Percentiles rank a stretch among this genome's conserved stretches.
Conservation (phyloP, 306 rosid genomes). For the Citrullus mucosospermus region DNA sequence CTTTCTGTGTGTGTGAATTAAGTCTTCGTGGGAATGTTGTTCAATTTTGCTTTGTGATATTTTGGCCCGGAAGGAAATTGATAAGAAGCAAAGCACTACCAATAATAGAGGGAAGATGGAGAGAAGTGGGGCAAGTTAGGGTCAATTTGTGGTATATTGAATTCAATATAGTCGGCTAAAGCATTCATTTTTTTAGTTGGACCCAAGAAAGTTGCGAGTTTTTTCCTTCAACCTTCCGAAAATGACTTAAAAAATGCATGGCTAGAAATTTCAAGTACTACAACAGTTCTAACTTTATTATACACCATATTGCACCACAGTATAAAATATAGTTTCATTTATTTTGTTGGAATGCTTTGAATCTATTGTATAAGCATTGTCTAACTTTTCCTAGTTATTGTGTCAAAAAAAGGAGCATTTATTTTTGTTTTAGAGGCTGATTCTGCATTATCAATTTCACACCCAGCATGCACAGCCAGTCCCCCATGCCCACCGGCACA, state of each 20-base stretch:
- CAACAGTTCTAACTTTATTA: no score
- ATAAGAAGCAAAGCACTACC: background rate
- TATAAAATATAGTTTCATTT: no score
- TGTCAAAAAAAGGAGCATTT: no score
- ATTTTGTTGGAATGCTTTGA: no score
- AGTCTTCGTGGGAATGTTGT: background rate
- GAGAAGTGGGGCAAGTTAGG: background rate
- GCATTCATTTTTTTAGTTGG: background rate
- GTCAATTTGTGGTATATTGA: background rate
- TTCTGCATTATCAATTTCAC: no score
- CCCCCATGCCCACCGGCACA: no score
- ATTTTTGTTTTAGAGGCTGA: no score
- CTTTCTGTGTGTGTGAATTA: background rate
- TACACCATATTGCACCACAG: no score
- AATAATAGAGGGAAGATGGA: background rate
- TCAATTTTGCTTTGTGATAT: background rate
- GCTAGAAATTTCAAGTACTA: background rate
- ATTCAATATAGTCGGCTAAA: slow-evolving; percentile 2
- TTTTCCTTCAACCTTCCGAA: background rate
- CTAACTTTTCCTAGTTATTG: no score
- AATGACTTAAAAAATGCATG: background rate
- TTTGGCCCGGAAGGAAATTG: background rate
- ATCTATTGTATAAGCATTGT: no score
- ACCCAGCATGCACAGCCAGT: no score
- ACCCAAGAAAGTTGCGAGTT: background rate